Conservation (phyloP, 768 basidiomycete species). For the Boletus vinaceobasis region DNA sequence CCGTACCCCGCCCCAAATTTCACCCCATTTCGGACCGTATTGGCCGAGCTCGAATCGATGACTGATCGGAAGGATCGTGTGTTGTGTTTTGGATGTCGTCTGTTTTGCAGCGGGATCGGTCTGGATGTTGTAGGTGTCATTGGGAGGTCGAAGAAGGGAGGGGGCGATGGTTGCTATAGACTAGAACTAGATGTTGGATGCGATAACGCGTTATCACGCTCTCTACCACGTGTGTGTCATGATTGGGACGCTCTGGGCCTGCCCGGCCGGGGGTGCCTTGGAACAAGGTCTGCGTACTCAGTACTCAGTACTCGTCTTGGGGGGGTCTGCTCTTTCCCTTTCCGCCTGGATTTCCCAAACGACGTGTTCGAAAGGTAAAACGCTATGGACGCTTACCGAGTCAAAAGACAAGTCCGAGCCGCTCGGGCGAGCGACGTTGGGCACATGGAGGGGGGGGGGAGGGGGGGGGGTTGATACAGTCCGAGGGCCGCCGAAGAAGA, state of each 20-base stretch:
- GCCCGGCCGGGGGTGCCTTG: no score
- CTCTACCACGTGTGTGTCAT: neutral
- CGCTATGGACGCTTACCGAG: neutral
- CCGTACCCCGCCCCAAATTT: neutral
- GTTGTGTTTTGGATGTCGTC: conserved; percentile 5
- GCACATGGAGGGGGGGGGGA: no score
- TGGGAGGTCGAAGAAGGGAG: neutral
- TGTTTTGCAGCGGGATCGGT: neutral
- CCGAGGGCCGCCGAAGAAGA: neutral
- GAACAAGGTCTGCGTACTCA: no score
- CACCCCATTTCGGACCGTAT: neutral
- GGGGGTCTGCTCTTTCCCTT: no score
- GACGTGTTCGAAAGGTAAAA: neutral
- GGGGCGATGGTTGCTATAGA: neutral
- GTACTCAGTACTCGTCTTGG: no score
- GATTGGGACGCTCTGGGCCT: no score
- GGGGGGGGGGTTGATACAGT: neutral
- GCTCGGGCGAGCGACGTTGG: neutral
- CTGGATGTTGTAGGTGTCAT: neutral
- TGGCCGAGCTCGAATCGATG: conserved; percentile 1
- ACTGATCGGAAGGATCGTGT: conserved; percentile 2
- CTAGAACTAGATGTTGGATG: neutral
- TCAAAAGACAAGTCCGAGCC: neutral
- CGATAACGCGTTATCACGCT: neutral
- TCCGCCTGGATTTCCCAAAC: neutral